These are phyloP conservation scores for Claviceps digitariae DNA, from an alignment of 2,329 filamentous ascomycete species.

Conservation along the genomic window DNA sequence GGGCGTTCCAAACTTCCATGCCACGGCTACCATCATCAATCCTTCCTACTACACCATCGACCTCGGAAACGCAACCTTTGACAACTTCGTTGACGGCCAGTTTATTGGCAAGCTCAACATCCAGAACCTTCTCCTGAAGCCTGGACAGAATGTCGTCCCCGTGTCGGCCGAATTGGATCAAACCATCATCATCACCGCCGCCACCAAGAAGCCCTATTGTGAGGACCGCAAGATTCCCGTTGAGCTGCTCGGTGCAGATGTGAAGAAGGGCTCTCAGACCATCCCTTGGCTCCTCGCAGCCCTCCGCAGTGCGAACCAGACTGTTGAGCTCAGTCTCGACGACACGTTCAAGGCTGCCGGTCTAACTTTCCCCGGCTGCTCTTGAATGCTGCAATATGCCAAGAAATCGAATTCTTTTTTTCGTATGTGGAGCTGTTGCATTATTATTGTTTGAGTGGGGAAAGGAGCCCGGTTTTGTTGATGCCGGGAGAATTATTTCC, in stretches of 20 bases:
- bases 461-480: background rate
- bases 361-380: conserved; percentile 4
- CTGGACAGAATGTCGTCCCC: conserved; percentile 42
- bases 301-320: conserved; percentile 36
- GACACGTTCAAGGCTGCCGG: conserved; percentile 22
- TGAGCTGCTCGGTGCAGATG: conserved; percentile 37
- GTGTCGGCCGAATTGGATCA: conserved; percentile 43
- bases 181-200: conserved; percentile 26
- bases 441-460: background rate
- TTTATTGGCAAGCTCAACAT: conserved; percentile 43
- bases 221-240: conserved; percentile 40
- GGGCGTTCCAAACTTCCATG: conserved; percentile 42
- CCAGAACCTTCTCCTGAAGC: conserved; percentile 42
- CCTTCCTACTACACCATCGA: conserved; percentile 49
- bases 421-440: background rate
- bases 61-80: conserved; percentile 51
- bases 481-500: background rate
- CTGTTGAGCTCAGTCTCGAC: conserved; percentile 37
- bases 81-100: conserved; percentile 38
- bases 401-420: background rate
- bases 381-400: background rate
- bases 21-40: conserved; percentile 48
- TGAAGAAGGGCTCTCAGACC: conserved; percentile 35
- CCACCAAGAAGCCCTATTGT: conserved; percentile 34
- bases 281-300: conserved; percentile 44